Evolutionary conservation across 306 rosid genomes (phyloP), one percentile per base, ranked within the genome.

Genomic region (Vicia sativa): DNA sequence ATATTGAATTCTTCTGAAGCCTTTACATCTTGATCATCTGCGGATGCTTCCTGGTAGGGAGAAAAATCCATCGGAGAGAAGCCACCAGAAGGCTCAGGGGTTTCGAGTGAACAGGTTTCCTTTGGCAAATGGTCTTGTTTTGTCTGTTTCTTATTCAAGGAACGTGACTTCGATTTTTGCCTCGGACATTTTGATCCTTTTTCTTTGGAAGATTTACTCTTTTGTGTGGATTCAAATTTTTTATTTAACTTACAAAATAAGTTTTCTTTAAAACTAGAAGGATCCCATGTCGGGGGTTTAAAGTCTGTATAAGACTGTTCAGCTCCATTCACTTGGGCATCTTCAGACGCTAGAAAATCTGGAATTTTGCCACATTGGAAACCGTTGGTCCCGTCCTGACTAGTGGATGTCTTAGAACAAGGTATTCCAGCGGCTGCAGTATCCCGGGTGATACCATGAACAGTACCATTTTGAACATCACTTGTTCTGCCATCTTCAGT

Each of bases 21-120:
- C 67, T 80, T 81, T 43, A 68, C 65, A 77, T 67, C 62, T 62
- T 80, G 79, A 81, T 72, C 83, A 54, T 70, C 74, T 15, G 70
- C 77, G 45, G 68, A 67, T 6, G 73, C 79, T 82, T 83, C 97
- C 62, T 76, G 89, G 68, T 85, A 86, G 31, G 97, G 96, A 73
- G 98, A 93, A 79, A 88, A 88, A 74, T 90, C 97, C 97, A 90
- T 90, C 19, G 97, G 98, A 9, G 99, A 86, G 73, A 57, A 79
- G 52, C 77, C 50, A 62, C 86, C 90, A 77, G 80, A 72, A 68
- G 90, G 74, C 70, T 76, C 87, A 46, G 82, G 79, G 79, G 81
- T 76, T 75, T 80, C 76, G 31, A 34, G 68, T 41, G 78, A 77
- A 74, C 77, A 46, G 64, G 44, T 78, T 78, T 78, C 85, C 67